A percentile compares a stretch with the other conserved stretches of the same genome.
Conservation (phyloP, 1,139 yeast genomes). For the Wickerhamiella infanticola region DNA sequence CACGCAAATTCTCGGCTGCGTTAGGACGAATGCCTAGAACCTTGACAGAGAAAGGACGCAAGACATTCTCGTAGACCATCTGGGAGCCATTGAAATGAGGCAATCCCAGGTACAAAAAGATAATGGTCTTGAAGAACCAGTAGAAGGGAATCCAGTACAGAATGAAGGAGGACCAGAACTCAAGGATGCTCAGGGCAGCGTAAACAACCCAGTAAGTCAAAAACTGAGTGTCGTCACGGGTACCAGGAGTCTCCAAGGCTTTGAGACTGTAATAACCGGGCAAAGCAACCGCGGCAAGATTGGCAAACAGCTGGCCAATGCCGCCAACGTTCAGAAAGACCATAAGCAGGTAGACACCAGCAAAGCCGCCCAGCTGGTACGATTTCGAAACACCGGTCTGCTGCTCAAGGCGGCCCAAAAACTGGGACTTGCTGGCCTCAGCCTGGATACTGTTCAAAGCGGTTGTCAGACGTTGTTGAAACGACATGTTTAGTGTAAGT, state of each 20-base stretch:
- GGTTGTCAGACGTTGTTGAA: background rate
- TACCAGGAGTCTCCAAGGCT: constrained; percentile 59
- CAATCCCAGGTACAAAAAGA: constrained; percentile 74
- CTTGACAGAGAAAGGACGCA: constrained; percentile 62
- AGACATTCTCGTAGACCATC: constrained; percentile 43
- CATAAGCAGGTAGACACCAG: constrained; percentile 50
- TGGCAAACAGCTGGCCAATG: constrained; percentile 80
- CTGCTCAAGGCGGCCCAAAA: constrained; percentile 22
- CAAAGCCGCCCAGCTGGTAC: constrained; percentile 57
- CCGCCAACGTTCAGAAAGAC: constrained; percentile 82
- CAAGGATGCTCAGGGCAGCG: constrained; percentile 77
- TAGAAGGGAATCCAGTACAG: constrained; percentile 93
- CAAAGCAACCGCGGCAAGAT: constrained; percentile 76
- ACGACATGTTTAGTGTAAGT: background rate
- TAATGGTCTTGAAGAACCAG: constrained; percentile 81
- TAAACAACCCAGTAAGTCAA: constrained; percentile 96
- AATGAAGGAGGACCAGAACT: constrained; percentile 90
- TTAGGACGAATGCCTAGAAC: constrained; percentile 24
- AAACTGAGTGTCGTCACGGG: constrained; percentile 69
- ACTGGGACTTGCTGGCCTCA: constrained; percentile 25
- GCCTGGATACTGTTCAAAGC: constrained; percentile 8
- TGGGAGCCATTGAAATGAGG: constrained; percentile 83
- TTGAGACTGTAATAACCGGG: constrained; percentile 83
- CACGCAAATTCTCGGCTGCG: constrained; percentile 17
- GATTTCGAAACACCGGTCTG: constrained; percentile 57